Percentiles rank a stretch among this genome's conserved stretches.
phyloP scores from a whole-genome alignment of 257 asterid species.

The Solanum stenotomum region DNA sequence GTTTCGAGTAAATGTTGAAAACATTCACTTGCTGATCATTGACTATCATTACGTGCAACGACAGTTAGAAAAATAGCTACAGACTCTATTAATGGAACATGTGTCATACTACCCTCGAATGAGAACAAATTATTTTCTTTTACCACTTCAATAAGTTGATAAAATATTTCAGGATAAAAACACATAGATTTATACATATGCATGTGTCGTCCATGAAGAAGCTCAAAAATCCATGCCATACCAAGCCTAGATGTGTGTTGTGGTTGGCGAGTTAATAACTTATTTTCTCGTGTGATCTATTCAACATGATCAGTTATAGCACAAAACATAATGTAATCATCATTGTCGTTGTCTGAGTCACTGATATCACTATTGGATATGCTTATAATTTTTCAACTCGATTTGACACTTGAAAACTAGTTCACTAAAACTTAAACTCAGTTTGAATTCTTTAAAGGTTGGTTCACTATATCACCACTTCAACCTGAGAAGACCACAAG shows the following conservation, averaged over 20 bases:
- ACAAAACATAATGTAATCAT: neutral
- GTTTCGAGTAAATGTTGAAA: neutral
- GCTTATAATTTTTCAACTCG: too few species aligned
- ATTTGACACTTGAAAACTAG: too few species aligned
- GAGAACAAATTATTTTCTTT: too few species aligned
- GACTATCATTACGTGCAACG: neutral
- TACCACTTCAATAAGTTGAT: neutral
- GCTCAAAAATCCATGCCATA: neutral
- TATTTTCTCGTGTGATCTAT: neutral
- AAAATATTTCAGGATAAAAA: neutral
- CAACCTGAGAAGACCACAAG: too few species aligned
- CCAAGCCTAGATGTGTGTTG: neutral
- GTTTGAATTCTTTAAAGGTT: too few species aligned
- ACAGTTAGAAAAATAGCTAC: neutral
- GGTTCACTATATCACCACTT: too few species aligned
- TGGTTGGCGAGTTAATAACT: neutral
- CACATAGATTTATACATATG: too few species aligned
- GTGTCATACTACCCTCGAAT: neutral
- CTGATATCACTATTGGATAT: too few species aligned
- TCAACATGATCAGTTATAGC: neutral
- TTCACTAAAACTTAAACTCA: too few species aligned
- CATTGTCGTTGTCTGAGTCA: neutral
- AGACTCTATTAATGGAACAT: neutral
- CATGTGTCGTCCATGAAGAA: neutral
- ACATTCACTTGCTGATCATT: neutral